Percentiles rank a stretch among this genome's conserved stretches.
phyloP scores from a whole-genome alignment of 495 filamentous ascomycete genomes.

The Penicillium riverlandense region DNA sequence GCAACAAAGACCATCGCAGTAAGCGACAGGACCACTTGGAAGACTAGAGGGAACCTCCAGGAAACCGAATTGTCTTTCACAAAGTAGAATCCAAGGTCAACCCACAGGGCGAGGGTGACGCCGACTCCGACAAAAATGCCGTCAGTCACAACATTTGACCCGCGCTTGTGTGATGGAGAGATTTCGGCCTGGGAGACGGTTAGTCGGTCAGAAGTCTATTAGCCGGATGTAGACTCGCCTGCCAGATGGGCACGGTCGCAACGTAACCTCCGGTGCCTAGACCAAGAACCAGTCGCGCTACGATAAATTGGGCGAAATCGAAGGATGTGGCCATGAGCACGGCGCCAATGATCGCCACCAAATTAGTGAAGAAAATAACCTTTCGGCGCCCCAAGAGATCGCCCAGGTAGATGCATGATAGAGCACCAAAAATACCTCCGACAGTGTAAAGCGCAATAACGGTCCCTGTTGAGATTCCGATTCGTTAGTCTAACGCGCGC shows the following conservation, averaged over 20 bases:
- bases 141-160: conserved; percentile 58
- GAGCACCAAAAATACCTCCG: conserved; percentile 25
- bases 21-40: conserved; percentile 53
- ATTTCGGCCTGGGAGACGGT: conserved; percentile 34
- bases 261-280: conserved; percentile 55
- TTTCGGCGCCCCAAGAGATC: conserved; percentile 24
- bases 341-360: conserved; percentile 28
- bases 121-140: conserved; percentile 60
- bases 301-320: conserved; percentile 28
- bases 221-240: conserved; percentile 12
- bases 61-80: conserved; percentile 41
- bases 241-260: conserved; percentile 58
- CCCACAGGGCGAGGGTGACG: conserved; percentile 61
- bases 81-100: conserved; percentile 52
- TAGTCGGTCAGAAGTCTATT: too few species aligned
- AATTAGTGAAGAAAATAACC: conserved; percentile 23
- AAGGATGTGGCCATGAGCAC: conserved; percentile 35
- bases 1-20: conserved; percentile 39
- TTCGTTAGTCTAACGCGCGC: not conserved
- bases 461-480: conserved; percentile 12
- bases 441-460: conserved; percentile 30
- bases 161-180: conserved; percentile 50
- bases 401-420: conserved; percentile 25
- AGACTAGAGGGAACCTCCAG: conserved; percentile 60
- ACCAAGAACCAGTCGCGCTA: conserved; percentile 50